Base-by-base conservation (phyloP, 371 early-diverging fungal genomes). In the Haplosporangium sp. region DNA sequence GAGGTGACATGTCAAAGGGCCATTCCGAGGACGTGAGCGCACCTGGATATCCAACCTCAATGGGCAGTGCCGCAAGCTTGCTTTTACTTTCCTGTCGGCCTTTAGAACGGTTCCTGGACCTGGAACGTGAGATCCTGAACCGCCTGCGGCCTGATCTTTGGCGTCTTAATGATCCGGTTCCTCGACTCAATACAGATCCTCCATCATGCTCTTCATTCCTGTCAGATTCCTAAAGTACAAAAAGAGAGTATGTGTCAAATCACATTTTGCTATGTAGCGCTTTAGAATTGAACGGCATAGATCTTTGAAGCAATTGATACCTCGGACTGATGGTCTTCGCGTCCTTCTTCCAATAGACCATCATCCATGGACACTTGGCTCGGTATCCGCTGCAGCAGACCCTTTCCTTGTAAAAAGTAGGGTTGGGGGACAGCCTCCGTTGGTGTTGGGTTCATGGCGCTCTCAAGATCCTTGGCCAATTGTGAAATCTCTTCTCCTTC, bases 371-470 rank as follows among this genome's bases (percentile, higher is more conserved):
- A 74, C 12, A 69, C 66, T 41, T 60, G 69, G 14, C 55, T 75
- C 0, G 69, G 76, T 8, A 75, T 75, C 10, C 70, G 41, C 20
- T 66, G 56, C 40, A 75, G 38, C 10, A 75, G 51, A 0, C 76
- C 76, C 20, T 65, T 50, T 23, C 77, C 77, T 50, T 76, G 77
- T 23, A 76, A 48, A 46, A 76, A 76, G 40, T 67, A 69, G 2
- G 59, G 52, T 37, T 76, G 71, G 11, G 76, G 76, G 9, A 55
- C 55, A 4, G 71, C 51, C 10, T 76, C 77, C n/a, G 77, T 76
- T 40, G 77, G 77, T 7, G 77, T 70, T 1, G 77, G 77, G 42
- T 76, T 76, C 77, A 76, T 76, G 10, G 77, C 77, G 5, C 64
- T 55, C n/a, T 76, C 77, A 13, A 76, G 52, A 41, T 76, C 77